A percentile compares a stretch with the other conserved stretches of the same genome.
phyloP scores from a whole-genome alignment of 345 rosid genomes.

The Hirschfeldia incana region DNA sequence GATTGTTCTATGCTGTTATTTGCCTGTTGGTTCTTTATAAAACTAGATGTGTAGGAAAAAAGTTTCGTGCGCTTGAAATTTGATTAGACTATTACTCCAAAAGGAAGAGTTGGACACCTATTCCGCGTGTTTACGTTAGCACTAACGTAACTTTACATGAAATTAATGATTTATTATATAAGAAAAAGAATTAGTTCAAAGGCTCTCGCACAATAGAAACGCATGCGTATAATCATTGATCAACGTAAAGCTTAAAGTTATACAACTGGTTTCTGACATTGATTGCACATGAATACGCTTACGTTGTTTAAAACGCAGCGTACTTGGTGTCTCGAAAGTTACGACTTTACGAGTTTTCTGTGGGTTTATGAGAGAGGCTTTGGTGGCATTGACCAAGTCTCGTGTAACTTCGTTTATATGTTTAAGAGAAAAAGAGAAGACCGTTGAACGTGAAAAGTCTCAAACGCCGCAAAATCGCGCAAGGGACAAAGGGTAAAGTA shows the following conservation, averaged over 20 bases:
- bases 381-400: conserved; percentile 16
- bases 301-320: not conserved
- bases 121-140: not conserved
- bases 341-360: not conserved
- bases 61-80: not conserved
- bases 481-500: conserved; percentile 4
- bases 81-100: not conserved
- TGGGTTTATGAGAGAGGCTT: not conserved
- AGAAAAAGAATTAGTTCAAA: not conserved
- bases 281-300: not conserved
- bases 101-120: not conserved
- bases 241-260: conserved; percentile 11
- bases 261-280: not conserved
- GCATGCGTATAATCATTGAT: conserved; percentile 15
- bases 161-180: not conserved
- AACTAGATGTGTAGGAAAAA: not conserved
- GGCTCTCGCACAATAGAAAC: not conserved
- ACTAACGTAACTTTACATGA: conserved; percentile 2
- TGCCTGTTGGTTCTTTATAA: not conserved
- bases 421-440: not conserved
- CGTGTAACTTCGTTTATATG: conserved; percentile 9
- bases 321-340: not conserved
- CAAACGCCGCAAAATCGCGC: conserved; percentile 4
- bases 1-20: not conserved
- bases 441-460: conserved; percentile 6